phyloP scores from a whole-genome alignment of 495 filamentous ascomycete species.

The Lasiosphaeria ovina region DNA sequence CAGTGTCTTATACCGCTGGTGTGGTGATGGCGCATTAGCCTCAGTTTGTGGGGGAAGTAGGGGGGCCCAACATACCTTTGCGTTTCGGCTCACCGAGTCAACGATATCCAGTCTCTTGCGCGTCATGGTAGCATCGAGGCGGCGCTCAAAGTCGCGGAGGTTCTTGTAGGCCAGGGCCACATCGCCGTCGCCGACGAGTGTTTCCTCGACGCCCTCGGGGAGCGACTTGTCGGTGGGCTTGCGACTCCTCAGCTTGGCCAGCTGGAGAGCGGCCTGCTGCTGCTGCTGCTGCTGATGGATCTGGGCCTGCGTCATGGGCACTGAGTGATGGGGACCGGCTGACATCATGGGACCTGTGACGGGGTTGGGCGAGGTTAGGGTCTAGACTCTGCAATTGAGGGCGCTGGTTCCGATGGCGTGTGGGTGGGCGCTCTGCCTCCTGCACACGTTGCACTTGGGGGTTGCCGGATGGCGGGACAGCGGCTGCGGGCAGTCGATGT shows the following conservation, averaged over 20 bases:
- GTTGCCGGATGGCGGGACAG: no score
- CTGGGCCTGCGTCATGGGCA: conserved; percentile 58
- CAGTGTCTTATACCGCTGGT: conserved; percentile 72
- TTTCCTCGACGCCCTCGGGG: conserved; percentile 81
- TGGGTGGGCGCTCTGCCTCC: neutral
- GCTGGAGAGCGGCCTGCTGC: conserved; percentile 56
- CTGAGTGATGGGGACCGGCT: conserved; percentile 33
- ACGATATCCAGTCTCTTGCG: conserved; percentile 88
- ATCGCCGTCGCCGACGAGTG: conserved; percentile 65
- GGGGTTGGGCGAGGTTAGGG: conserved; percentile 6
- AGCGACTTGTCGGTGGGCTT: conserved; percentile 94
- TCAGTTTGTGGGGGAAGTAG: neutral
- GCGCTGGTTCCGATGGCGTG: neutral
- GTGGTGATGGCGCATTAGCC: conserved; percentile 23
- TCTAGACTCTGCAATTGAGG: neutral
- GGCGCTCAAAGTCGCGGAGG: conserved; percentile 82
- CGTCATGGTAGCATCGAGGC: conserved; percentile 90
- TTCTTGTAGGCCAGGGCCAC: conserved; percentile 77
- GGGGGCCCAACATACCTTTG: conserved; percentile 55
- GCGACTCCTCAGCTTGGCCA: conserved; percentile 70
- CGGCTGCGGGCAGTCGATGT: neutral
- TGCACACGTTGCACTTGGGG: neutral
- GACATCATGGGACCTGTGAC: conserved; percentile 34
- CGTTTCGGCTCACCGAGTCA: conserved; percentile 74
- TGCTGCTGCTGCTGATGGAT: conserved; percentile 56